A percentile compares a stretch with the other conserved stretches of the same genome.
phyloP scores from a whole-genome alignment of 768 basidiomycete genomes.

The Amanita rubescens region DNA sequence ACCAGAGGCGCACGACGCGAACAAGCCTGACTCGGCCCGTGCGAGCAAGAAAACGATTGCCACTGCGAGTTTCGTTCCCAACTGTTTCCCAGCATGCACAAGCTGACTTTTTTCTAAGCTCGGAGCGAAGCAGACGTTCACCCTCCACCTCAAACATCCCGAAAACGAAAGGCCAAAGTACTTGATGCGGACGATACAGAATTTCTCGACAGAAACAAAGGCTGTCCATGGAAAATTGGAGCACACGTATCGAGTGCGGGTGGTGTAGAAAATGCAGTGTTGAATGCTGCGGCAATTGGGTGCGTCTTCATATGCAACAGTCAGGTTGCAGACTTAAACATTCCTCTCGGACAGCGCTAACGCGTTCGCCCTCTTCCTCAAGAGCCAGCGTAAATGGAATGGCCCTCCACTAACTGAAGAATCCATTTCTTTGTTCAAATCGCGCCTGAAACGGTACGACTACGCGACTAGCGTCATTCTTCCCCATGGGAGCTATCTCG shows the following conservation, averaged over 20 bases:
- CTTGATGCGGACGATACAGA: slow-evolving; percentile 11
- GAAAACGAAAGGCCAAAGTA: slow-evolving; percentile 12
- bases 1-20: not conserved
- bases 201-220: slow-evolving; percentile 22
- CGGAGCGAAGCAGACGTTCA: not conserved
- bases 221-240: slow-evolving; percentile 61
- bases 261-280: slow-evolving; percentile 66
- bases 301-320: slow-evolving; percentile 21
- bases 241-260: slow-evolving; percentile 81
- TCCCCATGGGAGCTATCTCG: slow-evolving; percentile 81
- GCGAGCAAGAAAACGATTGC: not conserved
- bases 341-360: slow-evolving; percentile 56
- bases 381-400: slow-evolving; percentile 78
- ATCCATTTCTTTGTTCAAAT: slow-evolving; percentile 52
- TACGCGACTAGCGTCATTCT: slow-evolving; percentile 60
- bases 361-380: slow-evolving; percentile 78
- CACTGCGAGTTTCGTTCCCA: not conserved
- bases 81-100: not conserved
- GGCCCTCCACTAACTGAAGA: slow-evolving; percentile 49
- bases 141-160: not conserved
- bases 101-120: not conserved
- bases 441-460: slow-evolving; percentile 49
- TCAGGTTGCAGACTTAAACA: not conserved
- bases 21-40: not conserved
- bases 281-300: slow-evolving; percentile 69